A percentile compares a stretch with the other conserved stretches of the same genome.
Evolutionary conservation across 2,329 filamentous ascomycete genomes (phyloP).

Genomic region (Gyromitra esculenta): DNA sequence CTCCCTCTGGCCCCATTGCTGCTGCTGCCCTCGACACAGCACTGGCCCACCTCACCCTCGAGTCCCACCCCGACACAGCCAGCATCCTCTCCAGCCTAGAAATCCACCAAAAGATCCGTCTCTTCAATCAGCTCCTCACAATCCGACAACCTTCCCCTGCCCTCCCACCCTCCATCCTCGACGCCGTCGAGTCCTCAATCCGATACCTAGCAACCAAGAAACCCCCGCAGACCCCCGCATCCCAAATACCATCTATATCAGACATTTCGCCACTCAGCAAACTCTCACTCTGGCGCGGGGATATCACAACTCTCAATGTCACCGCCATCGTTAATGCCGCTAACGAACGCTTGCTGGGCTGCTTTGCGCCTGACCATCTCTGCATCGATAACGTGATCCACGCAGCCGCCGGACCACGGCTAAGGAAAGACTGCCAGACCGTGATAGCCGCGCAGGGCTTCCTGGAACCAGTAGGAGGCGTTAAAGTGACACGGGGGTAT

Average conservation of each 20-base stretch:
- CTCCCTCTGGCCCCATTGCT: not conserved
- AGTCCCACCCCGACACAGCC: not conserved
- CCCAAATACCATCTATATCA: slow-evolving; percentile 45
- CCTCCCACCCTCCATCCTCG: slow-evolving; percentile 50
- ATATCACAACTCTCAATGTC: slow-evolving; percentile 59
- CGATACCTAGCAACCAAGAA: slow-evolving; percentile 49
- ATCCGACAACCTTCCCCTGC: slow-evolving; percentile 55
- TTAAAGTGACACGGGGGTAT: slow-evolving; percentile 58
- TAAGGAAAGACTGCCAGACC: slow-evolving; percentile 59
- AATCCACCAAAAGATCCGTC: not conserved
- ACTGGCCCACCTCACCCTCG: slow-evolving; percentile 13
- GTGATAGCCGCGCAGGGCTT: slow-evolving; percentile 56
- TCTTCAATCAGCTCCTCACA: slow-evolving; percentile 57
- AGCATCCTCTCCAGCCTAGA: not conserved
- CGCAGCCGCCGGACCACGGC: slow-evolving; percentile 58
- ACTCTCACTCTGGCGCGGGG: slow-evolving; percentile 59
- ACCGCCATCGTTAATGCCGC: slow-evolving; percentile 61
- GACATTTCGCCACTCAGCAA: slow-evolving; percentile 8
- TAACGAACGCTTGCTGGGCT: slow-evolving; percentile 60
- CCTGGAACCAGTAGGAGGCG: slow-evolving; percentile 58
- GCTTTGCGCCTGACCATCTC: slow-evolving; percentile 59
- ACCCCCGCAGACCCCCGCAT: slow-evolving; percentile 47
- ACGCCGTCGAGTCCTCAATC: slow-evolving; percentile 56
- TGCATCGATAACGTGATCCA: slow-evolving; percentile 61
- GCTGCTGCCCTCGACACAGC: slow-evolving; percentile 17